Conservation (phyloP, 2,329 filamentous ascomycete genomes). For the Fusarium burgessii region DNA sequence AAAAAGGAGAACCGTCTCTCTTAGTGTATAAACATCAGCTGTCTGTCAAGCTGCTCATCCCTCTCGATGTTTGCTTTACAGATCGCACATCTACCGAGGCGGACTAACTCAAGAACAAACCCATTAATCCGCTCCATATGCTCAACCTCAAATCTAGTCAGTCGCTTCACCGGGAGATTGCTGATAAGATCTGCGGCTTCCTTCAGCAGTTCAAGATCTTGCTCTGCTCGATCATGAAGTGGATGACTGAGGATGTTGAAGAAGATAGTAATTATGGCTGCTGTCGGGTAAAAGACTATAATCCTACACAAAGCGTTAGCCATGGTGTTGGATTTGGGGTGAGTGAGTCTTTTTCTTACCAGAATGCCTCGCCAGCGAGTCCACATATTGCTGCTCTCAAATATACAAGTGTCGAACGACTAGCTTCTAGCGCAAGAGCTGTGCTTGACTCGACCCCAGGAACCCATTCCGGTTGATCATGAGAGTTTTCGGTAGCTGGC, state of each 20-base stretch:
- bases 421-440: slow-evolving; percentile 65
- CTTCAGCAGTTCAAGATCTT: slow-evolving; percentile 61
- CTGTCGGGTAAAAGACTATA: slow-evolving; percentile 68
- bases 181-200: slow-evolving; percentile 58
- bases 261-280: slow-evolving; percentile 66
- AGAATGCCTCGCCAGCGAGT: slow-evolving; percentile 62
- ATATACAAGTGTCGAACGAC: slow-evolving; percentile 65
- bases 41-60: not conserved
- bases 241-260: slow-evolving; percentile 66
- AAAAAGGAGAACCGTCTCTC: no score
- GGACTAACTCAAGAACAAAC: slow-evolving; percentile 59
- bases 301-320: slow-evolving; percentile 52
- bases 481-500: not conserved
- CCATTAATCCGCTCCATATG: slow-evolving; percentile 57
- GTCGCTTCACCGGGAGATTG: slow-evolving; percentile 49
- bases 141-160: slow-evolving; percentile 52
- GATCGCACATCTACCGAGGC: slow-evolving; percentile 58
- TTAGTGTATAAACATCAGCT: not conserved
- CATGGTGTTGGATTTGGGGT: rapidly evolving
- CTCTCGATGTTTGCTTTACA: slow-evolving; percentile 23
- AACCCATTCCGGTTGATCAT: slow-evolving; percentile 51
- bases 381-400: slow-evolving; percentile 57
- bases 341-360: slow-evolving; percentile 51
- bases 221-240: slow-evolving; percentile 54
- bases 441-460: slow-evolving; percentile 63